These are phyloP conservation scores for Alternaria arborescens DNA, from an alignment of 2,329 filamentous ascomycete genomes.

Conservation along the genomic window DNA sequence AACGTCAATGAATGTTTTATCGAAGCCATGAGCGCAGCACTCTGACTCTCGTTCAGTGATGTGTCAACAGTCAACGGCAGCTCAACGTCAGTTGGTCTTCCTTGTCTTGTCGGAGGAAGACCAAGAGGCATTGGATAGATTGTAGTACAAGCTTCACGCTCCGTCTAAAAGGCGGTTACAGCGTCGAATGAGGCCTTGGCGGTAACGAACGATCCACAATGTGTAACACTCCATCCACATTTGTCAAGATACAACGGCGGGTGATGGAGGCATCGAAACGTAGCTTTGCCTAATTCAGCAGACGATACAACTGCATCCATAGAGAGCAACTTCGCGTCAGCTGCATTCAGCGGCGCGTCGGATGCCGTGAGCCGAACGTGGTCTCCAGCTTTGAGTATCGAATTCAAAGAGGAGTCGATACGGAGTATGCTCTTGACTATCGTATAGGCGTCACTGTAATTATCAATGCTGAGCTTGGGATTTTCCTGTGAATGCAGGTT, in stretches of 20 bases:
- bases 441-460: neutral
- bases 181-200: slow-evolving; percentile 53
- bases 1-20: slow-evolving; percentile 48
- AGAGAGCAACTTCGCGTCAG: slow-evolving; percentile 36
- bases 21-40: slow-evolving; percentile 44
- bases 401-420: neutral
- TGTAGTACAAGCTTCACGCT: slow-evolving; percentile 44
- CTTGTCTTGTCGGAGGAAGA: slow-evolving; percentile 17
- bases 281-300: slow-evolving; percentile 40
- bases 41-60: slow-evolving; percentile 49
- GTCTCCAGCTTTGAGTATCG: slow-evolving; percentile 28
- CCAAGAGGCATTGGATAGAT: slow-evolving; percentile 38
- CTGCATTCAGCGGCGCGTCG: slow-evolving; percentile 44
- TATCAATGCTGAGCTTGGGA: slow-evolving; percentile 2
- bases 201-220: slow-evolving; percentile 56
- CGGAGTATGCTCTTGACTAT: neutral
- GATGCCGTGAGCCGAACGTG: slow-evolving; percentile 50
- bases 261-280: slow-evolving; percentile 51
- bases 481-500: slow-evolving; percentile 17
- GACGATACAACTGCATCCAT: slow-evolving; percentile 53
- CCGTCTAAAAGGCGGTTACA: slow-evolving; percentile 41
- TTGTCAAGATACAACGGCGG: slow-evolving; percentile 48
- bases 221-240: slow-evolving; percentile 51
- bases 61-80: slow-evolving; percentile 10
- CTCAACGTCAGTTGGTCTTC: slow-evolving; percentile 18